phyloP scores from a whole-genome alignment of 345 rosid genomes.

The Linum tenue region DNA sequence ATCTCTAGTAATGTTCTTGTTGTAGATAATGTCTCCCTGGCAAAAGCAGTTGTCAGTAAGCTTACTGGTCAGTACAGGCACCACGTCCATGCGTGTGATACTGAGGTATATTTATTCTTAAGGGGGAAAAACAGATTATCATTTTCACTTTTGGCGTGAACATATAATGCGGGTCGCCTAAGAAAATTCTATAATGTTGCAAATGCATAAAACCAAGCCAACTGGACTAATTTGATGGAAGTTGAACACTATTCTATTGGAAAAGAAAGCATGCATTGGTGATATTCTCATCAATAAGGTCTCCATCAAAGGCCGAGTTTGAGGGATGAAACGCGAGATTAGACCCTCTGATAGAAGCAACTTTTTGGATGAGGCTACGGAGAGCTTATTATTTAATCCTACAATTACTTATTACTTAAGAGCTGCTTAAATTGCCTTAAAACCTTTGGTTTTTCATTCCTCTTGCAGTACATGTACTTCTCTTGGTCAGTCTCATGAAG shows the following conservation, averaged over 20 bases:
- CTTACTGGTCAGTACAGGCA: slow-evolving; percentile 51
- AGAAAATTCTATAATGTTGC: neutral
- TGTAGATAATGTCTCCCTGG: slow-evolving; percentile 51
- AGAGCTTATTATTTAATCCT: neutral
- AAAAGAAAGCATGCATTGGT: neutral
- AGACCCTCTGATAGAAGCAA: neutral
- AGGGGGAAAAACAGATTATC: slow-evolving; percentile 6
- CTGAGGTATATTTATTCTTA: slow-evolving; percentile 48
- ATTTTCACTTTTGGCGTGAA: neutral
- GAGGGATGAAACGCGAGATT: neutral
- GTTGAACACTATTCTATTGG: neutral
- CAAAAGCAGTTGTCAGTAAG: slow-evolving; percentile 43
- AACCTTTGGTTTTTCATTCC: no score
- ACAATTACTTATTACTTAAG: neutral
- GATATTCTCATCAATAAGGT: neutral
- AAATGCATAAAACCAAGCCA: neutral
- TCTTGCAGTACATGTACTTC: no score
- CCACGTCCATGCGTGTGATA: slow-evolving; percentile 83
- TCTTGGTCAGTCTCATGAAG: no score
- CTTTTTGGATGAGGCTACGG: neutral
- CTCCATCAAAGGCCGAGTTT: neutral
- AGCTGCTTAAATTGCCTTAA: no score
- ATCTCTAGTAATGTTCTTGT: slow-evolving; percentile 53
- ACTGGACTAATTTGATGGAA: neutral
- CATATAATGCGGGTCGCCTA: neutral